phyloP scores from a whole-genome alignment of 2,329 filamentous ascomycete species.

The Aurifilum marmelostoma region DNA sequence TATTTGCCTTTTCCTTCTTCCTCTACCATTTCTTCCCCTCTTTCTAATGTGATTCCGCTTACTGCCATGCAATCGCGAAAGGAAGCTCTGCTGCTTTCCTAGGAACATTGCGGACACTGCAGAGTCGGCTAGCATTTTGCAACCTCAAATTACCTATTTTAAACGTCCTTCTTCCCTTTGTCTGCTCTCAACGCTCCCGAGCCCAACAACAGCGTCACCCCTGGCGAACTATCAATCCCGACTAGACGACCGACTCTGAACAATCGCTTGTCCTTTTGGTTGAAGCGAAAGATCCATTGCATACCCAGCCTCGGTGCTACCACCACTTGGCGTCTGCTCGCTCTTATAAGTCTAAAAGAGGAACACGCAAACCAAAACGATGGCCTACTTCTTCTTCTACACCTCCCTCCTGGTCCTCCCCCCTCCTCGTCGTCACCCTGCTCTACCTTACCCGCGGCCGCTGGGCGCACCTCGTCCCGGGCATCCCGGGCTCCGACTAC shows the following conservation, averaged over 20 bases:
- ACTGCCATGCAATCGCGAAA: conserved; percentile 6
- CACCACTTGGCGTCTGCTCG: neutral
- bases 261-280: no score
- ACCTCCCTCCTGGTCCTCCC: conserved; percentile 69
- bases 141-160: neutral
- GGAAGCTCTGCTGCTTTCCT: conserved; percentile 18
- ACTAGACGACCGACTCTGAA: neutral
- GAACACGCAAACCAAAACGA: conserved; percentile 43
- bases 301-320: neutral
- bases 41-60: conserved; percentile 5
- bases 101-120: conserved; percentile 18
- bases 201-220: neutral
- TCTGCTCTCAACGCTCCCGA: conserved; percentile 9
- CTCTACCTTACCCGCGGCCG: conserved; percentile 79
- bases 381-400: conserved; percentile 84
- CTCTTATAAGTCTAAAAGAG: neutral
- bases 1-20: neutral
- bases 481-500: conserved; percentile 57
- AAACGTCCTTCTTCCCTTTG: conserved; percentile 13
- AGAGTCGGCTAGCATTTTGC: neutral
- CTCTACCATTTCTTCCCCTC: neutral
- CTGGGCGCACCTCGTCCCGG: conserved; percentile 70
- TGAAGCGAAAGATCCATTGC: neutral
- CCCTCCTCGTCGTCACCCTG: conserved; percentile 69
- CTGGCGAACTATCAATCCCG: neutral